These are phyloP conservation scores for Echinosophora koreensis DNA, from an alignment of 306 rosid genomes.

Conservation along the genomic window DNA sequence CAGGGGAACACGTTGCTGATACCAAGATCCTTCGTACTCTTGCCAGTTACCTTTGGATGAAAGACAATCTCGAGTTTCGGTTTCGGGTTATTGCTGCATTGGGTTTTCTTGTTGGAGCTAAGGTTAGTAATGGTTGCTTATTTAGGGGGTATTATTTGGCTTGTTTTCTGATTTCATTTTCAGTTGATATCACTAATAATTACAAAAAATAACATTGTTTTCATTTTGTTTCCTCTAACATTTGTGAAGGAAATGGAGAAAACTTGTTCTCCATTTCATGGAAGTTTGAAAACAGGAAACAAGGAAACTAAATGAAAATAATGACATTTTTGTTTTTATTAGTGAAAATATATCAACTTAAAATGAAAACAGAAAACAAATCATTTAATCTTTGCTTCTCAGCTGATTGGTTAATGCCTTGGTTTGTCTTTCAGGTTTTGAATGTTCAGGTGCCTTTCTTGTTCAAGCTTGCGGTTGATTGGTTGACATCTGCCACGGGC, in stretches of 20 bases:
- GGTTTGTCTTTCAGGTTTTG: constrained; percentile 68
- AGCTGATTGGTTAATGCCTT: background rate
- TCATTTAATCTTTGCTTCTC: background rate
- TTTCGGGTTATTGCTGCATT: constrained; percentile 81
- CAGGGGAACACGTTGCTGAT: constrained; percentile 50
- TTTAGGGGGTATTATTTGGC: background rate
- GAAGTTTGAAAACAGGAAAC: too few species aligned
- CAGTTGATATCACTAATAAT: too few species aligned
- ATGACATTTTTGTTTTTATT: too few species aligned
- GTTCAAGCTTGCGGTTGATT: constrained; percentile 95
- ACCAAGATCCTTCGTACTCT: constrained; percentile 78
- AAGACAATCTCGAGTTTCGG: constrained; percentile 79
- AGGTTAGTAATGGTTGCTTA: constrained; percentile 56
- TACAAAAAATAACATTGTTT: too few species aligned
- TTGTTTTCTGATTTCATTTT: too few species aligned
- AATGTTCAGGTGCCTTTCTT: constrained; percentile 98
- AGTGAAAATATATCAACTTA: too few species aligned
- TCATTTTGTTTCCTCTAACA: too few species aligned
- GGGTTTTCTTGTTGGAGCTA: constrained; percentile 90
- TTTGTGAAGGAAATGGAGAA: too few species aligned
- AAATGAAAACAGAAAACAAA: too few species aligned
- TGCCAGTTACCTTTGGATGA: constrained; percentile 95
- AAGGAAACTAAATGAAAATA: too few species aligned
- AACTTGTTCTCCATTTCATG: too few species aligned
- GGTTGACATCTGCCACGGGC: constrained; percentile 77